A percentile compares a stretch with the other conserved stretches of the same genome.
Conservation (phyloP, 805 yeast species). For the Ogataea methanolica region DNA sequence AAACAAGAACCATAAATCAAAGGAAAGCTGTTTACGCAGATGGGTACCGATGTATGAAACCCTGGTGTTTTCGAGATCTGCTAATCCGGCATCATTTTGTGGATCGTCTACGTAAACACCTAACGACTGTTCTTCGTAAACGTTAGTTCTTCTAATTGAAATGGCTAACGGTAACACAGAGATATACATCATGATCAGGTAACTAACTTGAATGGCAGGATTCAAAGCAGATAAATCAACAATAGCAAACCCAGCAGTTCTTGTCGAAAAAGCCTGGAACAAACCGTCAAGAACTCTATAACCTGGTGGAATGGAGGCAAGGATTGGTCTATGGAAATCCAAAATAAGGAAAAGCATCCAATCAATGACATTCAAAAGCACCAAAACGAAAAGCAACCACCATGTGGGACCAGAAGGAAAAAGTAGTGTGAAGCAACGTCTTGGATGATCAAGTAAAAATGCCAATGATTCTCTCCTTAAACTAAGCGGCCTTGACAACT, state of each 20-base stretch:
- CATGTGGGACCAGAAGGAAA: constrained; percentile 93
- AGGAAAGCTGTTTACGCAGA: constrained; percentile 85
- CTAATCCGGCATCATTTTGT: constrained; percentile 35
- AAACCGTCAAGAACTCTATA: constrained; percentile 75
- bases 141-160: constrained; percentile 93
- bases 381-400: constrained; percentile 81
- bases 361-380: constrained; percentile 71
- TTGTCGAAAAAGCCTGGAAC: constrained; percentile 85
- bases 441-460: constrained; percentile 88
- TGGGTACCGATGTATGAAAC: constrained; percentile 77
- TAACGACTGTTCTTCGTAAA: constrained; percentile 92
- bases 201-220: constrained; percentile 90
- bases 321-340: constrained; percentile 53
- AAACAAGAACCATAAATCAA: constrained; percentile 91
- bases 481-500: constrained; percentile 61
- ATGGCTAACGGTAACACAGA: constrained; percentile 96
- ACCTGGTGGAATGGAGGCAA: constrained; percentile 56
- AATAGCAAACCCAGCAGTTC: constrained; percentile 89
- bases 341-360: constrained; percentile 73
- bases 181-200: constrained; percentile 96
- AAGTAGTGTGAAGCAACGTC: constrained; percentile 90
- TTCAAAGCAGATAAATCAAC: constrained; percentile 67
- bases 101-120: constrained; percentile 60
- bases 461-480: constrained; percentile 70
- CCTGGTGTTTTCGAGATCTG: constrained; percentile 37